These are phyloP conservation scores for Scytalidium sp. DNA, from an alignment of 2,329 filamentous ascomycete species.

Conservation along the genomic window DNA sequence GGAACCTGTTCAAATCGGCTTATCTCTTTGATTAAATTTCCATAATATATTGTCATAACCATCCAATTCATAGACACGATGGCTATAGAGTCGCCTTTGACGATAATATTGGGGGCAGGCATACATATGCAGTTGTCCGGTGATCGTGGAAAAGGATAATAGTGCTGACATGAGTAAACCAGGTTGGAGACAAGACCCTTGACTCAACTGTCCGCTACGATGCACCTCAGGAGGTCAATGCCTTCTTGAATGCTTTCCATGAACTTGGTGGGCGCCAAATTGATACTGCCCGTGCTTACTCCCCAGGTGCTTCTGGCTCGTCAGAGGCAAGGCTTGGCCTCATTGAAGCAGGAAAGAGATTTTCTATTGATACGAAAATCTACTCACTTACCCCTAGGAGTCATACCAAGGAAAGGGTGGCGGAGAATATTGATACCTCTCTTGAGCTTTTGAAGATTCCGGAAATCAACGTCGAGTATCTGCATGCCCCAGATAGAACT, in stretches of 20 bases:
- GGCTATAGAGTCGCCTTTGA: too few relatives aligned
- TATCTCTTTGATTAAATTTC: too few relatives aligned
- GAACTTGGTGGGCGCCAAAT: neutral
- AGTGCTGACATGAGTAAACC: too few relatives aligned
- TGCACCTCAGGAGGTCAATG: neutral
- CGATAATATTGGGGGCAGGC: too few relatives aligned
- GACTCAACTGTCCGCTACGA: neutral
- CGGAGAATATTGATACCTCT: neutral
- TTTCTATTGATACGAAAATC: neutral
- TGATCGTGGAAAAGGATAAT: too few relatives aligned
- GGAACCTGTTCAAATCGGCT: too few relatives aligned
- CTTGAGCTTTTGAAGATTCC: neutral
- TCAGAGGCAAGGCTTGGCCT: neutral
- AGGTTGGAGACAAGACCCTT: neutral
- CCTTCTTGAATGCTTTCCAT: neutral
- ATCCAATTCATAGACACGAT: too few relatives aligned
- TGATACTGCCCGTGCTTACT: neutral
- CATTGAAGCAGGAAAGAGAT: neutral
- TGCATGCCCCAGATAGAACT: constrained; percentile 65
- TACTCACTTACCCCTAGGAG: neutral
- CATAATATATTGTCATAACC: too few relatives aligned
- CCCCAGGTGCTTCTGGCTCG: too few relatives aligned
- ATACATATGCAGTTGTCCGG: too few relatives aligned
- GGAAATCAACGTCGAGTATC: constrained; percentile 39
- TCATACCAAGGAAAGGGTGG: neutral